These are phyloP conservation scores for Epichloe gansuensis DNA, from an alignment of 2,329 filamentous ascomycete genomes.

Conservation along the genomic window DNA sequence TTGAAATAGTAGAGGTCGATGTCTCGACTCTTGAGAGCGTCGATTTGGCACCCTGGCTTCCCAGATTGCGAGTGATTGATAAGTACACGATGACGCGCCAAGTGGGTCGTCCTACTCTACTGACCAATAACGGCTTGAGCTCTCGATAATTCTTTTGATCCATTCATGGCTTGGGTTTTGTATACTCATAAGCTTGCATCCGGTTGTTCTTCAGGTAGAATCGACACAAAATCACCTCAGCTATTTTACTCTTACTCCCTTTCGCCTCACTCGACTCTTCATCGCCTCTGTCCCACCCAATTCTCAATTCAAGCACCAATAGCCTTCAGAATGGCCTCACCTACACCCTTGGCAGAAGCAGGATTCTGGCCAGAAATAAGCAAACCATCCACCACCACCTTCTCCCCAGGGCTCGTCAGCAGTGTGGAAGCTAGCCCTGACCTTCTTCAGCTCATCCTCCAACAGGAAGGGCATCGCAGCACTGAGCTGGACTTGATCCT, in stretches of 20 bases:
- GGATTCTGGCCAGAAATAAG: constrained; percentile 49
- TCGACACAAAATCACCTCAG: too few relatives aligned
- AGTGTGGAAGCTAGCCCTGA: constrained; percentile 44
- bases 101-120: not conserved
- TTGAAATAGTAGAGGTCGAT: too few relatives aligned
- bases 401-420: constrained; percentile 35
- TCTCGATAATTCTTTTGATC: too few relatives aligned
- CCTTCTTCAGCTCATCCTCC: constrained; percentile 40
- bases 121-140: too few relatives aligned
- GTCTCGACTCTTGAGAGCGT: too few relatives aligned
- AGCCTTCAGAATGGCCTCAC: constrained; percentile 37
- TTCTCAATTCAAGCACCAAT: constrained; percentile 16
- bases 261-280: too few relatives aligned
- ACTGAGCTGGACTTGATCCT: constrained; percentile 32
- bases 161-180: too few relatives aligned
- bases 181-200: too few relatives aligned
- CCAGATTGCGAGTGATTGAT: not conserved
- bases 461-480: constrained; percentile 47
- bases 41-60: too few relatives aligned
- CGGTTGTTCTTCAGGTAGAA: too few relatives aligned
- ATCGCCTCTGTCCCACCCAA: too few relatives aligned
- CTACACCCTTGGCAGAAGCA: constrained; percentile 37
- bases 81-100: not conserved
- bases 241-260: too few relatives aligned
- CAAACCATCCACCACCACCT: constrained; percentile 38